Evolutionary conservation across 164 flowering plant genomes (phyloP), one percentile per base, ranked within the genome.

Genomic region (Stephania cephalantha): DNA sequence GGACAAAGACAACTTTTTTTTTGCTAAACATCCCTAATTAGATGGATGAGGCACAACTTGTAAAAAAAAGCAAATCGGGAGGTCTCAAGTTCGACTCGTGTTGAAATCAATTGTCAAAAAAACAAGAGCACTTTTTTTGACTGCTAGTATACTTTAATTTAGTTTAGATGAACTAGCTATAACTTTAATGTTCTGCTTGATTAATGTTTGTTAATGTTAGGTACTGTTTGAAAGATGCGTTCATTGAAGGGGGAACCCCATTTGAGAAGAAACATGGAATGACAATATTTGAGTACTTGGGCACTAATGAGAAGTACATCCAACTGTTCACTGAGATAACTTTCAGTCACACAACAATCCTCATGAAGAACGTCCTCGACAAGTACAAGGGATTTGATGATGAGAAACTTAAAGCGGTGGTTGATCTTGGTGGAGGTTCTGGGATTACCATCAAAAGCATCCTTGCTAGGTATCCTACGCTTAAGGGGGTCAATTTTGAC

Each of bases 151-250:
- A 48, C 55, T 50, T 11, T 9, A 15, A 10, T 50, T 50, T 50
- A 7, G 55, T 50, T 35, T 35, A 35, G 42, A 35, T 35, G 42
- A 35, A 35, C 0, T 35, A 35, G 42, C 42, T 4, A 35, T 35
- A 35, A 35, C 42, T 35, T 35, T 35, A 35, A 35, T 35, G 42
- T 35, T 35, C 42, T 35, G 42, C 42, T 35, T 35, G 42, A 35
- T 35, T 35, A 35, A 35, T 50, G 55, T 50, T 7, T 10, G 9
- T 50, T 35, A 35, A 50, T 1, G 42, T 10, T 66, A 88, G 94
- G 94, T 87, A 87, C 81, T 77, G 89, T 72, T 79, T 91, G 85
- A 92, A 90, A 80, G 97, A 91, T 76, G 94, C 93, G 18, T 87
- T 91, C 42, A 86, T 93, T 6, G 91, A 91, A 5, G 97, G 97